Conservation (phyloP, 2,329 filamentous ascomycete genomes). For the Phialophora verrucosa region DNA sequence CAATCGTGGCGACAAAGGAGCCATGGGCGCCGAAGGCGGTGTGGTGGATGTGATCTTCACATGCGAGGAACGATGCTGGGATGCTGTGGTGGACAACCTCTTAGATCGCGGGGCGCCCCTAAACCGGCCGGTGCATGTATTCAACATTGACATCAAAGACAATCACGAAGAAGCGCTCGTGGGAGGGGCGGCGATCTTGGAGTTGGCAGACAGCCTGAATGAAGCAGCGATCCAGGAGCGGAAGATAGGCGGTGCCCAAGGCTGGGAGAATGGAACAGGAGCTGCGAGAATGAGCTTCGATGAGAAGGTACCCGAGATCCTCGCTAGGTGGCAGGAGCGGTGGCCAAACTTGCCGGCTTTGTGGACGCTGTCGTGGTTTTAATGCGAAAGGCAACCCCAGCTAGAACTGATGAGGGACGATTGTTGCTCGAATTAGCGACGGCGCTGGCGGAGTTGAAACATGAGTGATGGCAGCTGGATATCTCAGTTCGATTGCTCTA, state of each 20-base stretch:
- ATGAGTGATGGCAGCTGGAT: not conserved
- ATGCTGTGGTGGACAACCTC: constrained; percentile 93
- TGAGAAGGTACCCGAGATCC: constrained; percentile 87
- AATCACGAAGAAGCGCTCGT: constrained; percentile 96
- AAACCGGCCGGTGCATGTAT: constrained; percentile 93
- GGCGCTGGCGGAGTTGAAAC: constrained; percentile 29
- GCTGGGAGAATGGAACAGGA: constrained; percentile 72
- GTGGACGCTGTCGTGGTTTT: constrained; percentile 97
- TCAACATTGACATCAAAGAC: constrained; percentile 98
- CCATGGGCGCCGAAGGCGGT: constrained; percentile 81
- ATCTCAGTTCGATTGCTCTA: constrained; percentile 4
- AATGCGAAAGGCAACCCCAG: constrained; percentile 39
- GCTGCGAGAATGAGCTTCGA: constrained; percentile 80
- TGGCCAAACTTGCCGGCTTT: constrained; percentile 90
- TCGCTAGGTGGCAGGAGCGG: constrained; percentile 91
- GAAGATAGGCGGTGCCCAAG: constrained; percentile 64
- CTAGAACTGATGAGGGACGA: not conserved
- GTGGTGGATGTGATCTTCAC: constrained; percentile 95
- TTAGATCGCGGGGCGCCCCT: constrained; percentile 82
- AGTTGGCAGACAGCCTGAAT: constrained; percentile 85
- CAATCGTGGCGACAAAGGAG: constrained; percentile 72
- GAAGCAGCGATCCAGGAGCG: constrained; percentile 78
- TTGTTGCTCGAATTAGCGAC: constrained; percentile 24
- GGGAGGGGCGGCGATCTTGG: constrained; percentile 88
- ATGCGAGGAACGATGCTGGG: constrained; percentile 97